Base-by-base conservation (phyloP, 2,329 filamentous ascomycete genomes). In the Talaromyces sp. region DNA sequence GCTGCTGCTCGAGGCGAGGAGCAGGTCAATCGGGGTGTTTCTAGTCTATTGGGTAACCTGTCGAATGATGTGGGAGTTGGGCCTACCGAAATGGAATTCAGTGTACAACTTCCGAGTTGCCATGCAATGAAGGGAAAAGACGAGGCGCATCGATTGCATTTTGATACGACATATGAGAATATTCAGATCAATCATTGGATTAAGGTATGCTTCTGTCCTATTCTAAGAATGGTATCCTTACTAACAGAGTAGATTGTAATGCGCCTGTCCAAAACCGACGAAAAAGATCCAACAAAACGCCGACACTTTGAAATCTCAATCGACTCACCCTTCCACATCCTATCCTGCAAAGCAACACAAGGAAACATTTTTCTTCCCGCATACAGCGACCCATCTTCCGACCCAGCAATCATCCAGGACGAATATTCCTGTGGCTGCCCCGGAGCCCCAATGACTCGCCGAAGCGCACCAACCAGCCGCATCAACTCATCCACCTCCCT, bases 131-230 rank as follows among this genome's bases (percentile, higher is more conserved):
- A 81, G 70, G 87, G 90, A 24, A 90, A 89, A 71, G 89, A 93
- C 72, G 83, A 84, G 67, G 73, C 77, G 31, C 83, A 86, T 65
- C 85, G 87, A 66, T 79, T 97, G 66, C 90, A 97, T 75, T 94
- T 94, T 62, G 93, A 97, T 74, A 96, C 92, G 63, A 96, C 92
- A 65, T 97, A 94, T 83, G 90, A 92, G 73, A 96, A 96, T 68
- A 94, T 96, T 61, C 92, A 95, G 72, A 93, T 97, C 62, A 92
- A 92, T 75, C 93, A 97, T 75, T 97, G 93, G 93, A 96, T 97
- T 77, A 97, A 97, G 86, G 92, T 92, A 80, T 68, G 84, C 73
- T 60, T 10, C 22, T 48, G 31, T 58, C 63, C 69, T 45, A 41
- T 41, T 31, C 3, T 56, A 22, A 22, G 11, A 56, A 27, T 9